These are phyloP conservation scores for Pichia scutulata DNA, from an alignment of 805 yeast species.

Conservation along the genomic window DNA sequence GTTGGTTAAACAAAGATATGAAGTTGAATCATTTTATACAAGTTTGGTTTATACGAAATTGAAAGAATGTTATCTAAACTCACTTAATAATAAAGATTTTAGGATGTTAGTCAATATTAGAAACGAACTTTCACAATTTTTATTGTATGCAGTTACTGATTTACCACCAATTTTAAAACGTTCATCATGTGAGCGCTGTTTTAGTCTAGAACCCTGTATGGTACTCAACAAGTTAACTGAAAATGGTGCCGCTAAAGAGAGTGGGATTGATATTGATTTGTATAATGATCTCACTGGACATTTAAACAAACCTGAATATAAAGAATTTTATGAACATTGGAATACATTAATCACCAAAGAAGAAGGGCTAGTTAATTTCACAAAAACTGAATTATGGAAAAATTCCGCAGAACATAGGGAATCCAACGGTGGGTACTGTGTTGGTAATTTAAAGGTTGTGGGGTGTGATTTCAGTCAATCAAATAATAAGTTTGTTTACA, in stretches of 20 bases:
- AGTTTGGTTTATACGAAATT: slow-evolving; percentile 69
- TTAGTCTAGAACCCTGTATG: slow-evolving; percentile 53
- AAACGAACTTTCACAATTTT: slow-evolving; percentile 55
- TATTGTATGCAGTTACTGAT: slow-evolving; percentile 41
- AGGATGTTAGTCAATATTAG: slow-evolving; percentile 64
- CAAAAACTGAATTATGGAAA: slow-evolving; percentile 64
- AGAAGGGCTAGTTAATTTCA: slow-evolving; percentile 46
- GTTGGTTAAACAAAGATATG: slow-evolving; percentile 72
- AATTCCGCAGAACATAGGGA: slow-evolving; percentile 54
- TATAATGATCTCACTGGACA: slow-evolving; percentile 47
- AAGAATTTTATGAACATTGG: slow-evolving; percentile 64
- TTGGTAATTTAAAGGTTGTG: slow-evolving; percentile 42
- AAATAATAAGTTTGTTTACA: slow-evolving; percentile 34
- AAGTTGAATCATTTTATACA: slow-evolving; percentile 54
- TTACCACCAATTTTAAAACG: slow-evolving; percentile 49
- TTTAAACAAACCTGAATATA: slow-evolving; percentile 35
- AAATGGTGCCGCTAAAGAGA: slow-evolving; percentile 44
- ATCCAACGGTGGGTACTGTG: slow-evolving; percentile 46
- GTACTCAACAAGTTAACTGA: slow-evolving; percentile 52
- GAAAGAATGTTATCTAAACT: slow-evolving; percentile 34
- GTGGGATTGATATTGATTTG: slow-evolving; percentile 43
- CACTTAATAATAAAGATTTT: slow-evolving; percentile 48
- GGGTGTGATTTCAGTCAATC: slow-evolving; percentile 15
- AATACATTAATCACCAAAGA: slow-evolving; percentile 66
- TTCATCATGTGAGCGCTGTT: slow-evolving; percentile 57